phyloP scores from a whole-genome alignment of 2,329 filamentous ascomycete genomes.

The Botrytis deweyae region DNA sequence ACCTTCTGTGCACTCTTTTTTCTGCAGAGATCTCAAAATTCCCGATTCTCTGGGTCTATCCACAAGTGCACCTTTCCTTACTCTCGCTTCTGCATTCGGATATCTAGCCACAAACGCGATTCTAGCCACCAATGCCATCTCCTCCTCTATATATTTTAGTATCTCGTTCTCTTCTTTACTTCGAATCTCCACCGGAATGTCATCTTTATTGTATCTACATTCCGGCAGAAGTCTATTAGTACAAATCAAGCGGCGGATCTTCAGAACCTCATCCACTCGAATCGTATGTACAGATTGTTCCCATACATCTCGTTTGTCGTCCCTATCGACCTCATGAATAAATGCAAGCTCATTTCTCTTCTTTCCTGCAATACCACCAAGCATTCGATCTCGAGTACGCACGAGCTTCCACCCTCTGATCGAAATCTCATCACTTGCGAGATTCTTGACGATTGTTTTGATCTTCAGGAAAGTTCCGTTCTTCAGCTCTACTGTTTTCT shows the following conservation, averaged over 20 bases:
- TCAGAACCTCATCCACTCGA: slow-evolving; percentile 40
- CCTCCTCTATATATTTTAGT: slow-evolving; percentile 4
- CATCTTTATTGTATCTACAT: slow-evolving; percentile 27
- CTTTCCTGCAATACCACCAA: slow-evolving; percentile 39
- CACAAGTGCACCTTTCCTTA: not conserved
- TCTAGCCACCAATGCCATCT: slow-evolving; percentile 21
- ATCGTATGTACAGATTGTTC: slow-evolving; percentile 47
- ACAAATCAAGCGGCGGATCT: slow-evolving; percentile 46
- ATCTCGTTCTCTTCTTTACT: not conserved
- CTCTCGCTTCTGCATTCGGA: slow-evolving; percentile 3
- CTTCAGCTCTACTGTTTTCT: slow-evolving; percentile 30
- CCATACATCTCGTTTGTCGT: slow-evolving; percentile 38
- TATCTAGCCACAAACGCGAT: slow-evolving; percentile 16
- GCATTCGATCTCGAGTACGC: slow-evolving; percentile 36
- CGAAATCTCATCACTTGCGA: slow-evolving; percentile 29
- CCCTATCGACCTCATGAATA: slow-evolving; percentile 40
- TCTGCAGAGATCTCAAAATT: not conserved
- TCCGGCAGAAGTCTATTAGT: slow-evolving; percentile 55
- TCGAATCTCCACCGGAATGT: slow-evolving; percentile 9
- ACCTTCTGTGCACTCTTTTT: not conserved
- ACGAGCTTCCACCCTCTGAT: slow-evolving; percentile 46
- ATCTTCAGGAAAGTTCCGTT: slow-evolving; percentile 44
- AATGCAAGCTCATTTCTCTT: slow-evolving; percentile 48
- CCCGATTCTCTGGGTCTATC: slow-evolving; percentile 3
- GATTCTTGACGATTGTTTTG: slow-evolving; percentile 19